phyloP scores from a whole-genome alignment of 306 rosid species.

The Fagus sylvatica region DNA sequence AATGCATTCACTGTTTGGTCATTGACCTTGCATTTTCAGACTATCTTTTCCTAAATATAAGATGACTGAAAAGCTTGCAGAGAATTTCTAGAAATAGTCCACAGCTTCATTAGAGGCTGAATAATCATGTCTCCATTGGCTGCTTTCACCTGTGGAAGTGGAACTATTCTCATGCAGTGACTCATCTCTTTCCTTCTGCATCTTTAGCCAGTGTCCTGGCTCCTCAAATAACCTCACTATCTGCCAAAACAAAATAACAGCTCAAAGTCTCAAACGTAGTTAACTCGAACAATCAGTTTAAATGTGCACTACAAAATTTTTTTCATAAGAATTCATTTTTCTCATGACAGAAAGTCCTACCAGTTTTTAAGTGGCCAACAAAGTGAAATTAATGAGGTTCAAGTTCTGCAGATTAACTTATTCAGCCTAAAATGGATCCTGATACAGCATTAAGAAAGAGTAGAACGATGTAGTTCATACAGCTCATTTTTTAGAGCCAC shows the following conservation, averaged over 20 bases:
- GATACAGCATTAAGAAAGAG: no score
- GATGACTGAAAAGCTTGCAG: constrained; percentile 2
- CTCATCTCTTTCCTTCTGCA: constrained; percentile 41
- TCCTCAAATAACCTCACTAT: constrained; percentile 44
- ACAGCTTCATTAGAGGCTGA: constrained; percentile 7
- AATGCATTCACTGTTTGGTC: not conserved
- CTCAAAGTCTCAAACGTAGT: no score
- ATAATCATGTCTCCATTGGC: constrained; percentile 25
- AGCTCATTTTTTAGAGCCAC: no score
- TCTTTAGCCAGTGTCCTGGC: constrained; percentile 38
- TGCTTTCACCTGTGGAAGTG: constrained; percentile 10
- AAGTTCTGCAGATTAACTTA: no score
- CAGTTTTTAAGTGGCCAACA: no score
- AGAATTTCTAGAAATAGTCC: not conserved
- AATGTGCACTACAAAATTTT: no score
- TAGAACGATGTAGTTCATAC: no score
- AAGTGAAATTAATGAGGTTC: no score
- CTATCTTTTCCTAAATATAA: not conserved
- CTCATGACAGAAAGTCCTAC: no score
- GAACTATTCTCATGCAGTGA: constrained; percentile 24
- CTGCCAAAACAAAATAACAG: constrained; percentile 23
- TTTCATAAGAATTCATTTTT: no score
- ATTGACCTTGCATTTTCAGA: constrained; percentile 3
- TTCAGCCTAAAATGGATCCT: no score
- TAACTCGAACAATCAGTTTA: not conserved